A percentile compares a stretch with the other conserved stretches of the same genome.
phyloP scores from a whole-genome alignment of 2,329 filamentous ascomycete species.

The Didymosphaeria variabile region DNA sequence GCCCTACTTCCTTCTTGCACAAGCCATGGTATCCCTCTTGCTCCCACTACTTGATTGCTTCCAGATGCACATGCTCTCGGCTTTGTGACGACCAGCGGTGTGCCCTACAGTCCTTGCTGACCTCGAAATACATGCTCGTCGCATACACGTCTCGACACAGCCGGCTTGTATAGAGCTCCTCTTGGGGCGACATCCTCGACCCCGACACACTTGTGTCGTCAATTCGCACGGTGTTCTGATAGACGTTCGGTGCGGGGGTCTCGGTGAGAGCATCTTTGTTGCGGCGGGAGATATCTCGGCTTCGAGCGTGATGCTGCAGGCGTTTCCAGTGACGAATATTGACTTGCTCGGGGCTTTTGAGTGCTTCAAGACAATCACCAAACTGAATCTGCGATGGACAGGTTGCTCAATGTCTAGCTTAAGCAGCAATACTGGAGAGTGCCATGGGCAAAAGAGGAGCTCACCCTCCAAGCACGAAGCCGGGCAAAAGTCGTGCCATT shows the following conservation, averaged over 20 bases:
- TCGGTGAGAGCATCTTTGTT: neutral
- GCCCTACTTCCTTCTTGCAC: neutral
- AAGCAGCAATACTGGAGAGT: neutral
- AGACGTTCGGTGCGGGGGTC: too few relatives aligned
- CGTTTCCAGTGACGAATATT: neutral
- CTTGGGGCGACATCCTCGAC: neutral
- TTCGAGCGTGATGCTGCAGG: neutral
- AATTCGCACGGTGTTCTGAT: too few relatives aligned
- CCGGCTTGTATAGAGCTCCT: neutral
- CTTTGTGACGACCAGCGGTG: neutral
- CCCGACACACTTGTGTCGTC: neutral
- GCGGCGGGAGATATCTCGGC: neutral
- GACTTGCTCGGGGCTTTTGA: neutral
- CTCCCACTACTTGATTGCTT: neutral
- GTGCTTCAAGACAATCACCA: too few relatives aligned
- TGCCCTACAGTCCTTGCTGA: neutral
- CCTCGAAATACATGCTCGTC: neutral
- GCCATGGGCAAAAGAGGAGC: neutral
- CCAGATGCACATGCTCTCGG: neutral
- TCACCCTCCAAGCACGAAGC: neutral
- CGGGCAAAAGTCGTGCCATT: neutral
- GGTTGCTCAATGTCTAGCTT: neutral
- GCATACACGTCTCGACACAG: neutral
- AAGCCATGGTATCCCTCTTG: neutral
- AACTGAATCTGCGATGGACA: too few relatives aligned